Evolutionary conservation across 2,329 filamentous ascomycete genomes (phyloP), one percentile per base, ranked within the genome.

Genomic region (Aspergillus sp.): DNA sequence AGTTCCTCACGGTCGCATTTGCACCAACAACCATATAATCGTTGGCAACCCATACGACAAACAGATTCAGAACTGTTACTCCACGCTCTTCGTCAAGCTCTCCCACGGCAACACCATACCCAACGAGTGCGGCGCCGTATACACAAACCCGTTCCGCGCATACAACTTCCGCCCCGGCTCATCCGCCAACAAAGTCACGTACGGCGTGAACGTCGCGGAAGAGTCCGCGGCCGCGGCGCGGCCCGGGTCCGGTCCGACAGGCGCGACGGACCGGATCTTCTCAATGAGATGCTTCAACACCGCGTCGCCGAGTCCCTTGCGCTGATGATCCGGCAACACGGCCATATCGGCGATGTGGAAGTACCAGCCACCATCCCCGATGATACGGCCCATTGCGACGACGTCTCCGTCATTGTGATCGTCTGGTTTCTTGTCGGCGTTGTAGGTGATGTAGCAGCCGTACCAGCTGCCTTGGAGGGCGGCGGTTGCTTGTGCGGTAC

Each of bases 351-450:
- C 74, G 46, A 82, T 70, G 41, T 75, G 66, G 48, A 81, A 79
- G 57, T 81, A 81, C 68, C 79, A 78, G 5, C 74, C 75, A 5
- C 79, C 78, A 55, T 82, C 79, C 11, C 78, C 76, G 51, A 81
- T 67, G 21, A 81, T 67, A 17, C 79, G 73, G 45, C 78, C 79
- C 79, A 81, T 81, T 0, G 68, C 78, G 5, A 81, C 29, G 0
- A 19, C 10, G 4, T 45, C 48, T 20, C 5, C n/a, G 17, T 10
- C 40, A 14, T 42, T 17, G 16, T n/a, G 16, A 11, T 45, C 10
- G 40, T 7, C 31, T 3, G 20, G 13, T 2, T 13, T 23, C 6
- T 41, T 2, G 16, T 7, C 29, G 5, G 14, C 60, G 50, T 23
- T 53, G 53, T 68, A 67, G 2, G 64, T 65, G 47, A 77, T 60